A percentile compares a stretch with the other conserved stretches of the same genome.
These are phyloP conservation scores for Styphnolobium japonicum DNA, from an alignment of 306 rosid species.

Conservation along the genomic window DNA sequence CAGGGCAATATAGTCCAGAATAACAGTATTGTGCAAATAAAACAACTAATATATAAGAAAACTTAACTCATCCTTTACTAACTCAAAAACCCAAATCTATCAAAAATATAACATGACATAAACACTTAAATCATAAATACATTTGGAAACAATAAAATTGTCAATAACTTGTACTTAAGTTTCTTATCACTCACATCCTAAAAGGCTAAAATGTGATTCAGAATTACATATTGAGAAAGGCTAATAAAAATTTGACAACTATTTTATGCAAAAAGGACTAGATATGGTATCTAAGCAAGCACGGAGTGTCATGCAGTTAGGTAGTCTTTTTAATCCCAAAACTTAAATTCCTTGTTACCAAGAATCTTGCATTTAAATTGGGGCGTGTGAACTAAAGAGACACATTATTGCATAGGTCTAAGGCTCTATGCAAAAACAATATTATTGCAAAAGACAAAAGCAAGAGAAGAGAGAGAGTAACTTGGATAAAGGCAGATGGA, in stretches of 20 bases:
- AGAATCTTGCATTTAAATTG: too few species aligned
- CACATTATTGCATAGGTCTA: too few species aligned
- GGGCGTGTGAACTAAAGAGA: too few species aligned
- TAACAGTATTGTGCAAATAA: neutral
- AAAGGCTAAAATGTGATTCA: neutral
- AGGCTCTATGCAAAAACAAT: too few species aligned
- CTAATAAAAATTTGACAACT: too few species aligned
- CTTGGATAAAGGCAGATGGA: too few species aligned
- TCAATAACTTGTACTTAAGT: neutral
- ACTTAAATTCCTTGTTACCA: neutral
- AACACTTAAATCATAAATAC: too few species aligned
- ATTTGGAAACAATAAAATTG: too few species aligned
- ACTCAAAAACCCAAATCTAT: too few species aligned
- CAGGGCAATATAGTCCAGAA: conserved; percentile 14
- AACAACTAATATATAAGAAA: neutral
- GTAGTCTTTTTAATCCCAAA: neutral
- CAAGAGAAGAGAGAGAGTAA: too few species aligned
- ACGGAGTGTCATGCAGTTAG: neutral
- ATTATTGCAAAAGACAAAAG: too few species aligned
- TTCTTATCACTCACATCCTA: neutral
- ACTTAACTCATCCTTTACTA: neutral
- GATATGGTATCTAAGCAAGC: neutral
- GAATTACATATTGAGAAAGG: neutral
- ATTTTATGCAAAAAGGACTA: too few species aligned
- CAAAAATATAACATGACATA: neutral